Percentiles rank a stretch among this genome's conserved stretches.
These are phyloP conservation scores for Xylariaceae sp. DNA, from an alignment of 2,329 filamentous ascomycete species.

Conservation along the genomic window DNA sequence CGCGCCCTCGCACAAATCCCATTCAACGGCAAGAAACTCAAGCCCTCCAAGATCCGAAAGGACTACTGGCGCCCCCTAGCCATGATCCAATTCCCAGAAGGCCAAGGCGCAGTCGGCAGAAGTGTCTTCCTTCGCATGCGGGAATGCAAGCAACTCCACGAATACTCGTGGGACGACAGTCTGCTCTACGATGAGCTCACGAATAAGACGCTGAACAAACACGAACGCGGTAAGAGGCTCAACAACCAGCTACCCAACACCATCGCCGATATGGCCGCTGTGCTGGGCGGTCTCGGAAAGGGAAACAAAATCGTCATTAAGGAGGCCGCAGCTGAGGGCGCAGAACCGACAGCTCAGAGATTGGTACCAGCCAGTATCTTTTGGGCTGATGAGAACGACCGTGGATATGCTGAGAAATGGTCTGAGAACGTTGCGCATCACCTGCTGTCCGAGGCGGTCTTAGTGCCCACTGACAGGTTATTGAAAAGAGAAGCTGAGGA, in stretches of 20 bases:
- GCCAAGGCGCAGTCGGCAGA: slow-evolving; percentile 51
- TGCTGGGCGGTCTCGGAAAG: slow-evolving; percentile 48
- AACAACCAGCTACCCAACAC: slow-evolving; percentile 59
- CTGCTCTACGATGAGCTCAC: slow-evolving; percentile 38
- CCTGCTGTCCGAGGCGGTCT: slow-evolving; percentile 32
- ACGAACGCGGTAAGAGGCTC: slow-evolving; percentile 48
- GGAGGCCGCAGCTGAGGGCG: background rate
- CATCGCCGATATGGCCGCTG: slow-evolving; percentile 60
- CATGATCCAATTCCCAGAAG: slow-evolving; percentile 53
- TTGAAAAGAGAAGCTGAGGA: background rate
- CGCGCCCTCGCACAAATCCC: slow-evolving; percentile 34
- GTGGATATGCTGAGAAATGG: slow-evolving; percentile 46
- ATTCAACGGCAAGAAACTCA: slow-evolving; percentile 65
- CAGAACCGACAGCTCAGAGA: slow-evolving; percentile 1
- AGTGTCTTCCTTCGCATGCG: slow-evolving; percentile 60
- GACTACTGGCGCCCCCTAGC: slow-evolving; percentile 64
- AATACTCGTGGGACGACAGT: slow-evolving; percentile 55
- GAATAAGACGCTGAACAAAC: slow-evolving; percentile 30
- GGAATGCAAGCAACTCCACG: slow-evolving; percentile 60
- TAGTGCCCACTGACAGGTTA: slow-evolving; percentile 1
- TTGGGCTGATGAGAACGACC: slow-evolving; percentile 49
- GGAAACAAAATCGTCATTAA: slow-evolving; percentile 45
- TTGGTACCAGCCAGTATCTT: slow-evolving; percentile 44
- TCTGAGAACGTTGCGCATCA: slow-evolving; percentile 51
- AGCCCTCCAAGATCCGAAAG: slow-evolving; percentile 59